A percentile compares a stretch with the other conserved stretches of the same genome.
These are phyloP conservation scores for Wallacemonas collosoma DNA, from an alignment of 208 protist genomes.

Conservation along the genomic window DNA sequence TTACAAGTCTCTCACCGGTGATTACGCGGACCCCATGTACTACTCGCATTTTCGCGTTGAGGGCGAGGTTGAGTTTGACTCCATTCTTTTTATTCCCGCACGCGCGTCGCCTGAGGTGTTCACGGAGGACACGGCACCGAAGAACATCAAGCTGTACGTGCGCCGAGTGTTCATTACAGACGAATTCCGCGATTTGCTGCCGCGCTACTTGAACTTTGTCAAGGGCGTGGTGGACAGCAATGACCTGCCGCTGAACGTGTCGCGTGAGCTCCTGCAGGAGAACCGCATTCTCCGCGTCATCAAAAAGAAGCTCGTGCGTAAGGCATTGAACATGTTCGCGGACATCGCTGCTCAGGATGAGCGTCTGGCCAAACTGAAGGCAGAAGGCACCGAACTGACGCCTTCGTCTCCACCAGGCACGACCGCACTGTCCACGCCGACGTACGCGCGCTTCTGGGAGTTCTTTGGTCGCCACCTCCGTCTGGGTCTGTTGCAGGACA, in stretches of 20 bases:
- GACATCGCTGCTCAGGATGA: slow-evolving; percentile 91
- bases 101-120: slow-evolving; percentile 91
- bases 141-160: slow-evolving; percentile 97
- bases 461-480: slow-evolving; percentile 97
- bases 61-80: slow-evolving; percentile 97
- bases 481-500: slow-evolving; percentile 98
- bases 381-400: slow-evolving; percentile 32
- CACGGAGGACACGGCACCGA: slow-evolving; percentile 57
- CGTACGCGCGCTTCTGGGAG: slow-evolving; percentile 94
- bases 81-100: slow-evolving; percentile 97
- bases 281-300: slow-evolving; percentile 96
- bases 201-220: slow-evolving; percentile 95
- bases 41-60: slow-evolving; percentile 98
- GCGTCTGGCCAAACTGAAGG: slow-evolving; percentile 39
- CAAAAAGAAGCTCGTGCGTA: slow-evolving; percentile 97
- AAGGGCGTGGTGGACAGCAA: slow-evolving; percentile 99
- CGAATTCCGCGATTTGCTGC: slow-evolving; percentile 96
- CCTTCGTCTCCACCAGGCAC: slow-evolving; percentile 20
- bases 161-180: slow-evolving; percentile 99
- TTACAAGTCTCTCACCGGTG: slow-evolving; percentile 97
- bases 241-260: slow-evolving; percentile 99
- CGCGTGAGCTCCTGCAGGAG: slow-evolving; percentile 99
- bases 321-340: slow-evolving; percentile 93
- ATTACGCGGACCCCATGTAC: slow-evolving; percentile 94
- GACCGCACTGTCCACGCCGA: slow-evolving; percentile 61